A percentile compares a stretch with the other conserved stretches of the same genome.
phyloP scores from a whole-genome alignment of 305 asterid genomes.

The Fraxinus latifolia region DNA sequence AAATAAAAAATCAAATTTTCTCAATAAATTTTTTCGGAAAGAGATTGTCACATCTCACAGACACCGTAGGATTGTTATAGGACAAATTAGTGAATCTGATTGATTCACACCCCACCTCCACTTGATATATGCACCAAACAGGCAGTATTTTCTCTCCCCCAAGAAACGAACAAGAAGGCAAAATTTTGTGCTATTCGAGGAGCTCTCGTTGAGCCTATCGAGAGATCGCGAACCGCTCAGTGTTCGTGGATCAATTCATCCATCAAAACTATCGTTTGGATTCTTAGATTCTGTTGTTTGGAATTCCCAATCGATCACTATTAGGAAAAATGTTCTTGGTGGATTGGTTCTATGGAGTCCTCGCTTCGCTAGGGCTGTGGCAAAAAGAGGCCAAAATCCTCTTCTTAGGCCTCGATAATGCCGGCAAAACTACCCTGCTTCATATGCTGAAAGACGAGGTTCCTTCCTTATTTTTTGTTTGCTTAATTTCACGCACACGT shows the following conservation, averaged over 20 bases:
- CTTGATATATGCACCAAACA: not conserved
- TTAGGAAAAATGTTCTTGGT: conserved; percentile 54
- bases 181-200: not conserved
- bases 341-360: conserved; percentile 89
- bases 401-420: conserved; percentile 86
- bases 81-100: not conserved
- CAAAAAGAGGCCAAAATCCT: conserved; percentile 93
- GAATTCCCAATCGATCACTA: not conserved
- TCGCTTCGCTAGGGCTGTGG: conserved; percentile 86
- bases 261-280: not conserved
- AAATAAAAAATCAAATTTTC: too few relatives aligned
- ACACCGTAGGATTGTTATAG: not conserved
- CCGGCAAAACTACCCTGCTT: conserved; percentile 90
- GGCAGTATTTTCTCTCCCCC: not conserved
- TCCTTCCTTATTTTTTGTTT: not conserved
- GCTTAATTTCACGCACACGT: not conserved
- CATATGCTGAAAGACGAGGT: conserved; percentile 98
- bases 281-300: not conserved
- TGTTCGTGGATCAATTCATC: conserved; percentile 13
- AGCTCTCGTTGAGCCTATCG: not conserved
- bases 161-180: not conserved
- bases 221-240: not conserved
- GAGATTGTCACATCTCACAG: not conserved
- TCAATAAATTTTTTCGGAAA: not conserved
- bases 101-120: not conserved